phyloP scores from a whole-genome alignment of 2,329 filamentous ascomycete species.

The Pyrenochaeta sp. region DNA sequence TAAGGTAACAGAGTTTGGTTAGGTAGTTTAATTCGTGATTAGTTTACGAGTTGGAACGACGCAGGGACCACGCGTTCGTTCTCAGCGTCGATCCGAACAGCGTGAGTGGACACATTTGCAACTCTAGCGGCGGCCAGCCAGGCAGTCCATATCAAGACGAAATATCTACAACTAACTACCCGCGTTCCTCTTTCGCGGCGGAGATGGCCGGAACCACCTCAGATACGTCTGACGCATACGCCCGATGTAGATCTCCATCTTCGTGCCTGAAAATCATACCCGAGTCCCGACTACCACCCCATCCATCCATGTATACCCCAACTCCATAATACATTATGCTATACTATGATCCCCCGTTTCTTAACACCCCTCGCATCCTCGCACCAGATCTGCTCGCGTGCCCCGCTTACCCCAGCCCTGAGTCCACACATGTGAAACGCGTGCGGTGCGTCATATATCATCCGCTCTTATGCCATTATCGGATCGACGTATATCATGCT shows the following conservation, averaged over 20 bases:
- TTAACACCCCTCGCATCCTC: not conserved
- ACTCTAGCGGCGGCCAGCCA: not conserved
- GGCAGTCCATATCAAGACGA: too few species aligned
- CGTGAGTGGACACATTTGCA: not conserved
- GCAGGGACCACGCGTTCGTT: constrained; percentile 14
- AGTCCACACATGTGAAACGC: not conserved
- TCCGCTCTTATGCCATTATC: not conserved
- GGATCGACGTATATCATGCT: not conserved
- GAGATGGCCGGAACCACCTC: too few species aligned
- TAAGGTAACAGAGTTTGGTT: not conserved
- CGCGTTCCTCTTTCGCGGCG: not conserved
- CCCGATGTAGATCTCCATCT: not conserved
- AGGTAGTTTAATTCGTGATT: not conserved
- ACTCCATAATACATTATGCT: not conserved
- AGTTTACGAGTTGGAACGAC: not conserved
- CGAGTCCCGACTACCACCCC: not conserved
- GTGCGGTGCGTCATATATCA: not conserved
- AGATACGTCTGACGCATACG: too few species aligned
- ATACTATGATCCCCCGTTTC: not conserved
- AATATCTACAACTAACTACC: not conserved
- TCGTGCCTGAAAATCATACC: constrained; percentile 1
- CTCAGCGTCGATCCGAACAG: constrained; percentile 3
- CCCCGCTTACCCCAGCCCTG: not conserved
- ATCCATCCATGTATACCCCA: too few species aligned
- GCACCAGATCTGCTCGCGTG: not conserved